phyloP scores from a whole-genome alignment of 805 yeast genomes.

The Cyberlindnera nakhonratchasimensis region DNA sequence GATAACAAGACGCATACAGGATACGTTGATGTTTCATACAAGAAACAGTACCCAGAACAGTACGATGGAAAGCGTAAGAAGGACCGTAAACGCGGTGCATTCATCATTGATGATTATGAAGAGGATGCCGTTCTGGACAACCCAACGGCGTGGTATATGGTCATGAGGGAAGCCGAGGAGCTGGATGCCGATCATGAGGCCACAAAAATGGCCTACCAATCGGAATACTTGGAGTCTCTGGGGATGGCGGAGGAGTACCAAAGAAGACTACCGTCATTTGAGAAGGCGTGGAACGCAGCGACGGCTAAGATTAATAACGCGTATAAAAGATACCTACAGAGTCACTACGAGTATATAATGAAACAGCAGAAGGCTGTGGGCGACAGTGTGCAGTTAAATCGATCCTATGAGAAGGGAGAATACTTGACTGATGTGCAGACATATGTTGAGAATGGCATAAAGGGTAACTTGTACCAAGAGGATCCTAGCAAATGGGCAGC shows the following conservation, averaged over 20 bases:
- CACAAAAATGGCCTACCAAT: not conserved
- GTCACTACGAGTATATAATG: not conserved
- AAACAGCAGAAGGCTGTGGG: no score
- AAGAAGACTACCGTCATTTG: not conserved
- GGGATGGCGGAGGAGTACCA: not conserved
- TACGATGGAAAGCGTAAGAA: not conserved
- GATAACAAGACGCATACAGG: not conserved
- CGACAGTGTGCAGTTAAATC: not conserved
- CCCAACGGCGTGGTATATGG: conserved; percentile 13
- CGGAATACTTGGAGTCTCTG: conserved; percentile 1
- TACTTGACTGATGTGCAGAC: not conserved
- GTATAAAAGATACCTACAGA: not conserved
- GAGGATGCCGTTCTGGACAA: conserved; percentile 13
- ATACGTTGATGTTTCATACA: not conserved
- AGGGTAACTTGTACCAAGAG: not conserved
- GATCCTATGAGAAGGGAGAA: not conserved
- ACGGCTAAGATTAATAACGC: not conserved
- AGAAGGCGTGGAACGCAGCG: not conserved
- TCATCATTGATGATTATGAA: conserved; percentile 10
- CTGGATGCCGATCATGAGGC: conserved; percentile 3
- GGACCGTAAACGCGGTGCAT: not conserved
- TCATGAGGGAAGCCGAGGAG: conserved; percentile 12
- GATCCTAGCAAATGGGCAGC: not conserved
- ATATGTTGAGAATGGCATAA: not conserved
- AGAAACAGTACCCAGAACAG: not conserved